Evolutionary conservation across 345 rosid species (phyloP), one percentile per base, ranked within the genome.

Genomic region (Gossypium australe): DNA sequence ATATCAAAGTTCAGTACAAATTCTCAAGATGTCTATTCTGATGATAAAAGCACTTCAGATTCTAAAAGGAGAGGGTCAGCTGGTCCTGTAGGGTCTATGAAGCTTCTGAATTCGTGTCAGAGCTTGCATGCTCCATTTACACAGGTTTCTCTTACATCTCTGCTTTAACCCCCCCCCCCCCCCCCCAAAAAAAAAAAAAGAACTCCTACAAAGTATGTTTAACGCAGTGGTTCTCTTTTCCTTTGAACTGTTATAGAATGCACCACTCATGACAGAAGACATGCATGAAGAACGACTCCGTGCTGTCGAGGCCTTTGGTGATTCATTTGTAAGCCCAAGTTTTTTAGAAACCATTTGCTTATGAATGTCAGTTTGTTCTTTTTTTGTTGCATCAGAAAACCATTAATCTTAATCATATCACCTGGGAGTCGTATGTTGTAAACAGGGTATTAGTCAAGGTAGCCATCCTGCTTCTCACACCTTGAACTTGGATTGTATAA

Each of bases 241-340:
- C 8, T 11, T 48, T 56, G 18, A 71, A 79, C 63, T 71, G 71
- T 81, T 77, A 47, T 81, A 95, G 99, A 93, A 89, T 76, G 87
- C 97, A 18, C 94, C 94, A 14, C 93, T 90, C 66, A 91, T 95
- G 98, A 93, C 99, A 43, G 99, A 95, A 85, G 99, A 93, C 84
- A 93, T 92, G 98, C 99, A 95, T 84, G 99, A 93, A 88, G 99
- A 95, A 78, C 88, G 98, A 76, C 86, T 93, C 64, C 94, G 82
- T 78, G 94, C 97, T 64, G 97, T 95, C 47, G 94, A 95, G 82
- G 94, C 92, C 65, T 82, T 81, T 75, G 88, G 97, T 66, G 92
- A 88, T 84, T 89, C 98, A 76, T 87, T 87, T 83, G 97, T 93
- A 87, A 90, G 98, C 79, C 78, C 76, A 68, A 66, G 34, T 55